Evolutionary conservation across 2,329 filamentous ascomycete genomes (phyloP), one percentile per base, ranked within the genome.

Genomic region (Ramularia collo-cygni): DNA sequence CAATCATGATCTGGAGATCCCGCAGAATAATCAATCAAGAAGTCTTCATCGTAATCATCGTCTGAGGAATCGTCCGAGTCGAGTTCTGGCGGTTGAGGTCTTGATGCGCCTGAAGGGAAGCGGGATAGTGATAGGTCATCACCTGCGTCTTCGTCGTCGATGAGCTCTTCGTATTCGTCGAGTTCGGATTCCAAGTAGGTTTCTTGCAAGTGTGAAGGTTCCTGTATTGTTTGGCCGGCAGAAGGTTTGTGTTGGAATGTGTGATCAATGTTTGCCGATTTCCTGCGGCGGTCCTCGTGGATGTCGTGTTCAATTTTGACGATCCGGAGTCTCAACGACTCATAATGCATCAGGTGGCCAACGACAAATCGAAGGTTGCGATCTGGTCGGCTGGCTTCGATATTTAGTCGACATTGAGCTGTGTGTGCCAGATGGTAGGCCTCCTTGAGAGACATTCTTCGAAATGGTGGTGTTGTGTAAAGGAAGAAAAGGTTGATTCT

Each of bases 271-370:
- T 18, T 33, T 8, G 31, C 47, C 35, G 50, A 51, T 27, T 52
- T 37, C 10, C 37, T 43, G 14, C 47, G 50, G 30, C 50, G 48
- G 21, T 10, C 21, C 21, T 24, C 6, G 21, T 24, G 10, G 10
- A 58, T 51, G 34, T 56, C 52, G 44, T 59, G 57, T 38, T 62
- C 60, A 27, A 62, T 61, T 33, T 61, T 53, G 28, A 60, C 55
- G n/a, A 62, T 59, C 16, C 56, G 55, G 2, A 62, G 46, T 14
- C 57, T 55, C 3, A 62, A 42, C 6, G 51, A 48, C 39, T 62
- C 57, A 39, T 61, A 59, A 46, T 57, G 53, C 52, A 60, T 56
- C 8, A 61, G 51, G 35, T 62, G 60, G 35, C 60, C 60, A 33
- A 62, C 56, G 14, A 62, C 50, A 35, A 57, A 61, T 26, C 60